Evolutionary conservation across 352 stramenopile genomes (phyloP).

Genomic region (Phytophthora pluvialis): DNA sequence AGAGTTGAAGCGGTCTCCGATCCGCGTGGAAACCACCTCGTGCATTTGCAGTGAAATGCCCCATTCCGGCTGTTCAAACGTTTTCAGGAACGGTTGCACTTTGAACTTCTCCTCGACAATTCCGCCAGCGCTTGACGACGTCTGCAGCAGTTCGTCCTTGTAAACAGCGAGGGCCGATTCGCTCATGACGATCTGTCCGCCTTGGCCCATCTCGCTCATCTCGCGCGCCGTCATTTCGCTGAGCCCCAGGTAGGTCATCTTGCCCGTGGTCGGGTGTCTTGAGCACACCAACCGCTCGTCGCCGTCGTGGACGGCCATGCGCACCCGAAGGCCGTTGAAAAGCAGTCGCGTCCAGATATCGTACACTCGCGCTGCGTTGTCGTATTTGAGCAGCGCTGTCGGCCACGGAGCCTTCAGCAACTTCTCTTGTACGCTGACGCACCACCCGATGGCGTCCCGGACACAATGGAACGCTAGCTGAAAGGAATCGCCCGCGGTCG

Average conservation of each 20-base stretch:
- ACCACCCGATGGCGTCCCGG: conserved; percentile 68
- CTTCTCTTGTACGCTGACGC: conserved; percentile 68
- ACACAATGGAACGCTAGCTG: conserved; percentile 81
- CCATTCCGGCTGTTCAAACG: conserved; percentile 47
- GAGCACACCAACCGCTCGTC: conserved; percentile 66
- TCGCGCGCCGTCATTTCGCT: conserved; percentile 75
- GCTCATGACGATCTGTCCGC: conserved; percentile 77
- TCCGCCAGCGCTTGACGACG: background rate
- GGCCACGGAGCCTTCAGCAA: conserved; percentile 70
- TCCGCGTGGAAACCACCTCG: conserved; percentile 44
- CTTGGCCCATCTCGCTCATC: conserved; percentile 66
- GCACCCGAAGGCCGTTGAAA: conserved; percentile 76
- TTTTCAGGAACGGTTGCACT: conserved; percentile 27
- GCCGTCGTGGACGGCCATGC: conserved; percentile 81
- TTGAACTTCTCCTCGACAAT: conserved; percentile 40
- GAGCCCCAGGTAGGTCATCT: conserved; percentile 78
- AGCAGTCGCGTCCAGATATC: conserved; percentile 64
- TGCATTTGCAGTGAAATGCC: conserved; percentile 49
- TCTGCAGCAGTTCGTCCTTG: conserved; percentile 43
- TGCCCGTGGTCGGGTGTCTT: conserved; percentile 78
- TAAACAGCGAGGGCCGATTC: conserved; percentile 54
- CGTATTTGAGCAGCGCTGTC: conserved; percentile 45
- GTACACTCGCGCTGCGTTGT: conserved; percentile 50
- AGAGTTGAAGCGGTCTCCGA: conserved; percentile 48
- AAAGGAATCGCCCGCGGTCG: conserved; percentile 78